A percentile compares a stretch with the other conserved stretches of the same genome.
These are phyloP conservation scores for Podospora bellae-mahoneyi DNA, from an alignment of 495 filamentous ascomycete species.

Conservation along the genomic window DNA sequence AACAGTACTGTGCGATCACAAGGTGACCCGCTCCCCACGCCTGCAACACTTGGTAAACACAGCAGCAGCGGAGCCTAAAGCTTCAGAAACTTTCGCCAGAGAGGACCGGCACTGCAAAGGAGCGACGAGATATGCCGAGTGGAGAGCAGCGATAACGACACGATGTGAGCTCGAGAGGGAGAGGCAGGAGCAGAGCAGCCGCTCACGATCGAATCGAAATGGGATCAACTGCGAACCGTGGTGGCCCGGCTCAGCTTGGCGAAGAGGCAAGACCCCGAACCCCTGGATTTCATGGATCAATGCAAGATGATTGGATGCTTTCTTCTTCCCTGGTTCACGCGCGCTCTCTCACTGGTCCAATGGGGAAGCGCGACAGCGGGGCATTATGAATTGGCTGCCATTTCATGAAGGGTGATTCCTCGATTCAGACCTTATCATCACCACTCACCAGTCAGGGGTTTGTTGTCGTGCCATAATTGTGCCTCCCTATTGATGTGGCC, in stretches of 20 bases:
- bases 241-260: background rate
- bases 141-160: background rate
- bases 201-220: background rate
- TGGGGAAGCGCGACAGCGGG: background rate
- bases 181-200: background rate
- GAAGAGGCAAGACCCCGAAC: background rate
- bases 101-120: background rate
- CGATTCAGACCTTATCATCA: background rate
- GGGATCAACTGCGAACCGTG: background rate
- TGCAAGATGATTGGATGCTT: background rate
- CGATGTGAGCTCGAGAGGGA: background rate
- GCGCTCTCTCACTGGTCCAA: background rate
- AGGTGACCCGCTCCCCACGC: conserved; percentile 18
- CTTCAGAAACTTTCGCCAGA: background rate
- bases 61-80: background rate
- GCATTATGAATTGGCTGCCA: background rate
- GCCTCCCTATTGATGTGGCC: no score
- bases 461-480: background rate
- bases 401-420: background rate
- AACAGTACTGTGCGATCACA: conserved; percentile 22
- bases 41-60: conserved; percentile 3
- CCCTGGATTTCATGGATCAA: background rate
- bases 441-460: background rate
- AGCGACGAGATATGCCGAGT: background rate
- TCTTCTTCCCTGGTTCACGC: background rate